A percentile compares a stretch with the other conserved stretches of the same genome.
Conservation (phyloP, 2,329 filamentous ascomycete genomes). For the Scedosporium aurantiacum region DNA sequence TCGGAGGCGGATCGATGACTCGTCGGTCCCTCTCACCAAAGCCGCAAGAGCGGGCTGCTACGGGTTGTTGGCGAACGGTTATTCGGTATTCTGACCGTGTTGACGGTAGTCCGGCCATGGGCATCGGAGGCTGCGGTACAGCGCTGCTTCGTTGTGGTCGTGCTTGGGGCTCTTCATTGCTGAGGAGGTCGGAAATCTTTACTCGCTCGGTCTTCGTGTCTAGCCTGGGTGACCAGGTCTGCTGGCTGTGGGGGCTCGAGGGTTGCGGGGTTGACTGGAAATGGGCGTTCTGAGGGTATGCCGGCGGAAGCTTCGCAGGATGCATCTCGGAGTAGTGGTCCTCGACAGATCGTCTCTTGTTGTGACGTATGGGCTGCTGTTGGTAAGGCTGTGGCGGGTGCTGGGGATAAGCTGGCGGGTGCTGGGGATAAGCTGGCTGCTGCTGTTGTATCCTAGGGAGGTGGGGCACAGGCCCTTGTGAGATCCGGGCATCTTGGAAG, state of each 20-base stretch:
- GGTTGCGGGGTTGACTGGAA: slow-evolving; percentile 4
- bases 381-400: slow-evolving; percentile 4
- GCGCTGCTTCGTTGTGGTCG: slow-evolving; percentile 3
- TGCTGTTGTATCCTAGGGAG: slow-evolving; percentile 5
- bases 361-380: neutral
- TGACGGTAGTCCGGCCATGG: neutral
- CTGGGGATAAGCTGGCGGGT: slow-evolving; percentile 1
- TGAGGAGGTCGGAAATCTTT: slow-evolving; percentile 14
- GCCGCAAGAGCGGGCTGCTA: slow-evolving; percentile 68
- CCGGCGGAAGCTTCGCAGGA: slow-evolving; percentile 9
- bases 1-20: slow-evolving; percentile 75
- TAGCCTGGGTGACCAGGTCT: slow-evolving; percentile 3
- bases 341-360: slow-evolving; percentile 2
- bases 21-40: slow-evolving; percentile 74
- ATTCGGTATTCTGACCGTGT: slow-evolving; percentile 30
- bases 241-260: slow-evolving; percentile 1
- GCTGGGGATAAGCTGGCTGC: slow-evolving; percentile 1
- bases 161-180: slow-evolving; percentile 3
- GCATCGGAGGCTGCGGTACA: neutral
- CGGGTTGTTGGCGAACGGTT: slow-evolving; percentile 63
- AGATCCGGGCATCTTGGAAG: slow-evolving; percentile 6
- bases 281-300: slow-evolving; percentile 6
- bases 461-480: neutral
- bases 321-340: slow-evolving; percentile 9
- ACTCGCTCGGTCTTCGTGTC: slow-evolving; percentile 11